These are phyloP conservation scores for Collybia mongolica DNA, from an alignment of 768 basidiomycete genomes.

Conservation along the genomic window DNA sequence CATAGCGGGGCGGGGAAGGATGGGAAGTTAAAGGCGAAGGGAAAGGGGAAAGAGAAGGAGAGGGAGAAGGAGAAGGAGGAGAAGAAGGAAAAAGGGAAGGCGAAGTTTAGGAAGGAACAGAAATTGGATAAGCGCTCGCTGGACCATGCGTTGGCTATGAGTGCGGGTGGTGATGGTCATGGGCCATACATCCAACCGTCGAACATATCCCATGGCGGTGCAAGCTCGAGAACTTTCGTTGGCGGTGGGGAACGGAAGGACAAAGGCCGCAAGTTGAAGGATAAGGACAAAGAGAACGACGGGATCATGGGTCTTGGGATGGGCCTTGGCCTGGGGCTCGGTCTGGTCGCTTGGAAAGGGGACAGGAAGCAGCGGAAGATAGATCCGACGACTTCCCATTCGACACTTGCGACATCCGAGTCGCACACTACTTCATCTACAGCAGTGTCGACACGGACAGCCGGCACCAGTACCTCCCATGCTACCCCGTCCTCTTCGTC, in stretches of 20 bases:
- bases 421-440: neutral
- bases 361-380: neutral
- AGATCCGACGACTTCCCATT: neutral
- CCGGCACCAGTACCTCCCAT: neutral
- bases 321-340: neutral
- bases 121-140: neutral
- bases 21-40: neutral
- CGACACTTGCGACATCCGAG: neutral
- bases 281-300: constrained; percentile 22
- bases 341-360: neutral
- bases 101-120: neutral
- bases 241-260: constrained; percentile 11
- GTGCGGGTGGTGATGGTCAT: neutral
- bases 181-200: constrained; percentile 1
- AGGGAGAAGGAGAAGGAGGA: constrained; percentile 2
- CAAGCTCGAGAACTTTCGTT: constrained; percentile 1
- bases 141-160: neutral
- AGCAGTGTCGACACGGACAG: neutral
- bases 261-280: constrained; percentile 20
- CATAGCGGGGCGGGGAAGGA: constrained; percentile 11
- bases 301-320: constrained; percentile 1
- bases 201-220: constrained; percentile 1
- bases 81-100: neutral
- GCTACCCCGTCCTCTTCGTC: neutral
- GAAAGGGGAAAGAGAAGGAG: constrained; percentile 3